Percentiles rank a stretch among this genome's conserved stretches.
These are phyloP conservation scores for Irpex sp. DNA, from an alignment of 1,284 basidiomycete species.

Conservation along the genomic window DNA sequence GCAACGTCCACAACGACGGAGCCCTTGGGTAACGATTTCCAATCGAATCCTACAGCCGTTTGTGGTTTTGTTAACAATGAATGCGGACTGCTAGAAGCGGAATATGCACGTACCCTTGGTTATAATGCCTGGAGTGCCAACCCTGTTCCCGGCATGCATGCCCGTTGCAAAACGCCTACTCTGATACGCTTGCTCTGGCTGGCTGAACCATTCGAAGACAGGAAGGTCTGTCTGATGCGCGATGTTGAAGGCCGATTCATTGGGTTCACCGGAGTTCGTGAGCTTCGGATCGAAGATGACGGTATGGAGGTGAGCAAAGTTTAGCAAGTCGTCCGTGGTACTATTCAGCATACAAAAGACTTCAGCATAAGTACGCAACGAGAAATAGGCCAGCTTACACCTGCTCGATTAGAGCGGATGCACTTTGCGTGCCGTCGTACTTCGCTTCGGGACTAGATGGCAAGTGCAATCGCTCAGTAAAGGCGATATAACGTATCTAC, in stretches of 20 bases:
- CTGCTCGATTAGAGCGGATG: slow-evolving; percentile 2
- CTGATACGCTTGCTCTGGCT: slow-evolving; percentile 1
- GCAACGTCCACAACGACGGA: slow-evolving; percentile 22
- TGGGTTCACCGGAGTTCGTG: slow-evolving; percentile 16
- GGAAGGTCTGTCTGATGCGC: slow-evolving; percentile 2
- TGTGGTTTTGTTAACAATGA: no score
- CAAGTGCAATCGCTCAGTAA: neutral
- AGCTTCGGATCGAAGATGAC: slow-evolving; percentile 15
- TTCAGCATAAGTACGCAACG: no score
- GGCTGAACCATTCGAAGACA: slow-evolving; percentile 5
- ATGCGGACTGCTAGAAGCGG: no score
- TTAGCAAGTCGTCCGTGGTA: neutral
- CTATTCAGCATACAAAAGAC: neutral
- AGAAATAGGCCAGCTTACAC: neutral
- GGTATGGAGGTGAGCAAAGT: neutral
- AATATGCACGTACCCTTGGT: neutral
- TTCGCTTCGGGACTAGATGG: slow-evolving; percentile 6
- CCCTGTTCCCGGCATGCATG: neutral
- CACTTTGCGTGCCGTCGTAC: slow-evolving; percentile 7
- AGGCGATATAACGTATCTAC: neutral
- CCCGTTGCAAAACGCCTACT: neutral
- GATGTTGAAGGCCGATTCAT: slow-evolving; percentile 4
- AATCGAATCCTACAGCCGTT: slow-evolving; percentile 12
- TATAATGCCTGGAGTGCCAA: neutral
- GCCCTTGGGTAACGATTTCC: slow-evolving; percentile 9